These are phyloP conservation scores for Ustilago bromivora DNA, from an alignment of 1,284 basidiomycete species.

Conservation along the genomic window DNA sequence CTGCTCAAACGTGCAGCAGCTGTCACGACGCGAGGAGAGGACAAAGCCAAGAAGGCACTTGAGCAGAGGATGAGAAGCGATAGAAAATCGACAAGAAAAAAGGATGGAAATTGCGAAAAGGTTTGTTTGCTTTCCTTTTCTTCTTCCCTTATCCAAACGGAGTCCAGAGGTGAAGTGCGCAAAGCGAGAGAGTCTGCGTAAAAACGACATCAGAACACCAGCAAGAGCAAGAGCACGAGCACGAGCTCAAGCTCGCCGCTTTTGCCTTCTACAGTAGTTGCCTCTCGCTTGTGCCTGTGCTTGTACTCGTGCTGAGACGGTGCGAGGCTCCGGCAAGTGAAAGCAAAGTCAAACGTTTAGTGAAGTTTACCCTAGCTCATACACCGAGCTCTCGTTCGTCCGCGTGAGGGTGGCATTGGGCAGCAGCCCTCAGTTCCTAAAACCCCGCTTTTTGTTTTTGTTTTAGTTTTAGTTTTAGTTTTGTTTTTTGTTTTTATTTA, in stretches of 20 bases:
- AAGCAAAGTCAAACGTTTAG: not conserved
- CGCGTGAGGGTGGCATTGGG: not conserved
- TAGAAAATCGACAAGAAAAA: not conserved
- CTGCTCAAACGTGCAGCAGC: not conserved
- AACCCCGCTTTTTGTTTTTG: not conserved
- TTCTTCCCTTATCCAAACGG: not conserved
- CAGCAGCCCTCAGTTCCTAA: not conserved
- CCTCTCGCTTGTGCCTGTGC: not conserved
- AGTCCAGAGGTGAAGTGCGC: not conserved
- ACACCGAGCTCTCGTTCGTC: not conserved
- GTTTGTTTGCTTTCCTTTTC: not conserved
- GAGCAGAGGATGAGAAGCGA: not conserved
- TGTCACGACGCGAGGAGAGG: not conserved
- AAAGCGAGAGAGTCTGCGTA: not conserved
- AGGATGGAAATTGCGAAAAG: too few relatives aligned
- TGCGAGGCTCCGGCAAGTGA: constrained; percentile 1
- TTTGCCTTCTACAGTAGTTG: not conserved
- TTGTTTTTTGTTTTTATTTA: not conserved
- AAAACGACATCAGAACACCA: not conserved
- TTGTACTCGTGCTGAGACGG: not conserved
- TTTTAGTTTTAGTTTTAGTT: not conserved
- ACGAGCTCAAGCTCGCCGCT: not conserved
- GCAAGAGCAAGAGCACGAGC: not conserved
- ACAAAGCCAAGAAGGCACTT: not conserved
- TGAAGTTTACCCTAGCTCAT: not conserved